Base-by-base conservation (phyloP, 1,284 basidiomycete species). In the Cryptococcus depauperatus region DNA sequence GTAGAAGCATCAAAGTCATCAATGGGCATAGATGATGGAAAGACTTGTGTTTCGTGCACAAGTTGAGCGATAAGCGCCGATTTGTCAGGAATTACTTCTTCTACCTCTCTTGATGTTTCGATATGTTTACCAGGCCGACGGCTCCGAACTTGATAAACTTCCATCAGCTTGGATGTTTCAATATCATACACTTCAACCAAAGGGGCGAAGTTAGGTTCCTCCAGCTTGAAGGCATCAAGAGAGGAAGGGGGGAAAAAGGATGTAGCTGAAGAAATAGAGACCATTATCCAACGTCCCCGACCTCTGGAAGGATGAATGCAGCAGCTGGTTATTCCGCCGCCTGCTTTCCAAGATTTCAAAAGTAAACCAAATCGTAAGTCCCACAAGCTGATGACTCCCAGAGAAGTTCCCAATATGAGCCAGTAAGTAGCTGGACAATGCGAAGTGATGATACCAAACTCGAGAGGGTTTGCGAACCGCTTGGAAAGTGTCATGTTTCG, bases 361-460 rank as follows among this genome's bases (percentile, higher is more conserved):
- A 85, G 72, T n/a, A 97, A 73, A 0, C 89, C 88, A 56, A 97
- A 97, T 2, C 93, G 81, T 41, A 91, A 78, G 70, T 98, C 93
- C 91, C 92, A 97, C 1, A 97, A 75, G 3, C 83, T 81, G 6
- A 97, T 72, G 8, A 83, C 78, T 4, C 93, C 93, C 1, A 79
- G 79, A 2, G 84, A 79, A 1, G 92, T 93, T 2, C 89, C 92
- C 25, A 86, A 81, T 5, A 93, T 75, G 28, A 91, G 74, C 93
- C 93, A 97, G 4, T 84, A 79, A 22, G 79, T 79, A 55, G 84
- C 84, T 22, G 79, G 78, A 55, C 87, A 93, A 42, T 95, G 68
- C 39, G 82, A 80, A 0, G 88, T 85, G 43, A 96, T 85, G 0
- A 89, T 81, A 0, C 93, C 93, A 49, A 81, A 78, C 58, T 93